Percentiles rank a stretch among this genome's conserved stretches.
Conservation (phyloP, 2,329 filamentous ascomycete species). For the Paecilomyces sp. region DNA sequence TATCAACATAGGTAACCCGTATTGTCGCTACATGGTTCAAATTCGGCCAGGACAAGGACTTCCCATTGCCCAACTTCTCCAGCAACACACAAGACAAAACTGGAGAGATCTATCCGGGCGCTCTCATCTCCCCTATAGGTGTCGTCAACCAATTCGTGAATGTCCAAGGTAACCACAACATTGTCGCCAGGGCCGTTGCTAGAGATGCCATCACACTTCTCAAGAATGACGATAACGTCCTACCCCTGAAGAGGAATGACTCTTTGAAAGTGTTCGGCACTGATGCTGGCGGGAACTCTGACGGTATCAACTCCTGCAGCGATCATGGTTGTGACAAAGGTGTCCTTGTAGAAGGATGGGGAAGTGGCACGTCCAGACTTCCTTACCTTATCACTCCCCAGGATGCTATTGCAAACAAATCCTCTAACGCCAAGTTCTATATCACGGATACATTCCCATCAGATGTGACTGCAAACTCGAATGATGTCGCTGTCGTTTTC, state of each 20-base stretch:
- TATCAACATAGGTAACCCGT: slow-evolving; percentile 39
- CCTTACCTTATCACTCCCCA: slow-evolving; percentile 65
- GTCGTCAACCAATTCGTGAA: slow-evolving; percentile 64
- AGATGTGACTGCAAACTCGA: slow-evolving; percentile 28
- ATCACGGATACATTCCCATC: slow-evolving; percentile 57
- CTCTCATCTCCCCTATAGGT: slow-evolving; percentile 53
- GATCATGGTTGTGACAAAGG: slow-evolving; percentile 64
- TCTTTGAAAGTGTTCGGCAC: slow-evolving; percentile 42
- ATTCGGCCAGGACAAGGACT: slow-evolving; percentile 51
- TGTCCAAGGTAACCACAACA: slow-evolving; percentile 47
- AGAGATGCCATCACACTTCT: slow-evolving; percentile 51
- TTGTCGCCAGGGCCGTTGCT: slow-evolving; percentile 44
- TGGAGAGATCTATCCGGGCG: slow-evolving; percentile 52
- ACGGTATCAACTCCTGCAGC: slow-evolving; percentile 59
- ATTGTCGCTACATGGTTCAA: slow-evolving; percentile 53
- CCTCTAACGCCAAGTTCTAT: slow-evolving; percentile 55
- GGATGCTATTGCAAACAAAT: slow-evolving; percentile 58
- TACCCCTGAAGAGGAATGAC: slow-evolving; percentile 40
- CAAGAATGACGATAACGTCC: slow-evolving; percentile 55
- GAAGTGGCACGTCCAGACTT: slow-evolving; percentile 65
- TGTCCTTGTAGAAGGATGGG: slow-evolving; percentile 71
- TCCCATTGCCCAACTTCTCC: slow-evolving; percentile 53
- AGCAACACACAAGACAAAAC: slow-evolving; percentile 50
- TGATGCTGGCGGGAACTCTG: slow-evolving; percentile 47
- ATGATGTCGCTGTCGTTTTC: slow-evolving; percentile 57